Base-by-base conservation (phyloP, 2,329 filamentous ascomycete genomes). In the Ophiostoma triangulosporum region DNA sequence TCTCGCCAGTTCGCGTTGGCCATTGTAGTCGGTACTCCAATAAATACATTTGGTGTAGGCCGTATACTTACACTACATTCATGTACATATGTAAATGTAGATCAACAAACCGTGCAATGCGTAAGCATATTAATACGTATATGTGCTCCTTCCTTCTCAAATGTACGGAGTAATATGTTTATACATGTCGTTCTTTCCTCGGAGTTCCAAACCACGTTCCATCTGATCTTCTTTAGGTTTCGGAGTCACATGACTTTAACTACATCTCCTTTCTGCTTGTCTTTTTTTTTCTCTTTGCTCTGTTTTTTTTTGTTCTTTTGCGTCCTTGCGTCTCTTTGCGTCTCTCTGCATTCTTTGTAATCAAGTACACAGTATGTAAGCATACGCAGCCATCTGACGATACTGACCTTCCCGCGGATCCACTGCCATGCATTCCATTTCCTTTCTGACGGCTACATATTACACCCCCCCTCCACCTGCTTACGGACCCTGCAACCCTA, bases 331-430 rank as follows among this genome's bases (percentile, higher is more conserved):
- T 31, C 33, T 32, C 52, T 38, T 52, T 46, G n/a, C n/a, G n/a
- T n/a, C n/a, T n/a, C n/a, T n/a, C n/a, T n/a, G n/a, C n/a, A n/a
- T n/a, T n/a, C n/a, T n/a, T n/a, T n/a, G n/a, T n/a, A n/a, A n/a
- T n/a, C n/a, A n/a, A n/a, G n/a, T n/a, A n/a, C n/a, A n/a, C n/a
- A n/a, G n/a, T n/a, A n/a, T n/a, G n/a, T n/a, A n/a, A n/a, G n/a
- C n/a, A n/a, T n/a, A n/a, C n/a, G n/a, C n/a, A n/a, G n/a, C n/a
- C n/a, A n/a, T n/a, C n/a, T n/a, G n/a, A n/a, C n/a, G n/a, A n/a
- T n/a, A n/a, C n/a, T n/a, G n/a, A n/a, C n/a, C n/a, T 36, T 51
- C 54, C 51, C 52, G 52, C 29, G 54, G 54, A 51, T 51, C 54
- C 54, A 57, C 56, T 45, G 35, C 52, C 54, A 56, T 38, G 51